Evolutionary conservation across 768 basidiomycete species (phyloP), one percentile per base, ranked within the genome.

Genomic region (Leccinum arenicola): DNA sequence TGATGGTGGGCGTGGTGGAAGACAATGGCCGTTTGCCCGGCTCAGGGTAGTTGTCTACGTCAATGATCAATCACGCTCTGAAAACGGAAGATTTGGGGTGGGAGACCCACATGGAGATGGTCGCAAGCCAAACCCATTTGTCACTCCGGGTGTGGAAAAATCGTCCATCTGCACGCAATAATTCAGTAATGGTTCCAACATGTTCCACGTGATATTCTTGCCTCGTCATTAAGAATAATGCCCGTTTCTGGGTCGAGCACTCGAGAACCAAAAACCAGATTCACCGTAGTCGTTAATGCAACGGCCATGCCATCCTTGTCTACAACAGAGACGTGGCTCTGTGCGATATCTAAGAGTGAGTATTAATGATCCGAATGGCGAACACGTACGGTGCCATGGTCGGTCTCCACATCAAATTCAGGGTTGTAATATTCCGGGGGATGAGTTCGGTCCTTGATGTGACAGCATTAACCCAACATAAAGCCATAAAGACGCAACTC

Each of bases 1-100:
- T 70, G 61, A 98, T 93, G 0, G 85, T 84, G 0, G 96, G 89
- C 3, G 80, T 71, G 0, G 82, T 97, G 1, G 95, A 97, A 0
- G 95, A 97, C 23, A 98, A 73, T 0, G 95, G 93, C 3, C 94
- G 87, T 73, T 98, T 98, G 7, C 89, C 85, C 2, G 92, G 81
- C 62, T 84, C 87, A 6, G 95, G 94, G 65, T 91, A 95, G 71
- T 98, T 97, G 74, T 85, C 92, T 93, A 66, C 5, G 14, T 40
- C 45, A 55, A 31, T 12, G 23, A 40, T 57, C 6, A 10, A 61
- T 62, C 50, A 57, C 7, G 4, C 35, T 35, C 33, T 31, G 40
- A 49, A 55, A 50, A 54, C 17, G 19, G 43, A 23, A 21, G 21
- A 51, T 35, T 25, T 31, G 8, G 43, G 17, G 19, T 49, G 14